These are phyloP conservation scores for Metarhizium brunneum DNA, from an alignment of 2,329 filamentous ascomycete species.

Conservation along the genomic window DNA sequence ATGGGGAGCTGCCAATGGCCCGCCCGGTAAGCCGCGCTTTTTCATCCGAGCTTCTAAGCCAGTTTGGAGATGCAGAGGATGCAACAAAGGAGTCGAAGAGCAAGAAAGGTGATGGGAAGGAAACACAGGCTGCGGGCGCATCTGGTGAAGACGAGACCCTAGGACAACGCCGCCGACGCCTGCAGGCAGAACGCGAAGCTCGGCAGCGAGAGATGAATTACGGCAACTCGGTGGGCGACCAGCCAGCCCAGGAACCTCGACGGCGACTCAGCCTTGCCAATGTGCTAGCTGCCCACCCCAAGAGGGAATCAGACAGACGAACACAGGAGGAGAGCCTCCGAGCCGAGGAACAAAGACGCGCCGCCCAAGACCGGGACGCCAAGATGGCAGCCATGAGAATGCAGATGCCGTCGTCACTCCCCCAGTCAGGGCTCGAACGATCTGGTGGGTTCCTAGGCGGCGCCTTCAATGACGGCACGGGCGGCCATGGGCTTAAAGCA, in stretches of 20 bases:
- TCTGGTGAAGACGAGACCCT: conserved; percentile 61
- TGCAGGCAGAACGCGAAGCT: conserved; percentile 62
- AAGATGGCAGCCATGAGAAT: conserved; percentile 38
- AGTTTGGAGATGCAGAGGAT: conserved; percentile 46
- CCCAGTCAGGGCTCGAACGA: conserved; percentile 18
- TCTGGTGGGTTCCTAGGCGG: conserved; percentile 41
- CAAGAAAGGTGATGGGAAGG: conserved; percentile 15
- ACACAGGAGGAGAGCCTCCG: conserved; percentile 31
- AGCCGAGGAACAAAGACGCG: conserved; percentile 31
- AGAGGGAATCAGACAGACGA: conserved; percentile 29
- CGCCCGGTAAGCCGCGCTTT: conserved; percentile 58
- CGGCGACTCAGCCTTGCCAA: conserved; percentile 48
- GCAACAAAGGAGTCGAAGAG: conserved; percentile 18
- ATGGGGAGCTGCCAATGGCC: conserved; percentile 40
- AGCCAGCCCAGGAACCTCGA: conserved; percentile 9
- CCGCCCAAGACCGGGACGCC: conserved; percentile 32
- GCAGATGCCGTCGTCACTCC: conserved; percentile 38
- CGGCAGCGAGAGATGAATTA: conserved; percentile 45
- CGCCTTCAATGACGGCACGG: conserved; percentile 44
- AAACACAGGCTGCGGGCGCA: conserved; percentile 19
- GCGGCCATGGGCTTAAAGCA: conserved; percentile 23
- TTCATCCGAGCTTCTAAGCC: conserved; percentile 57
- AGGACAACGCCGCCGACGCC: conserved; percentile 63
- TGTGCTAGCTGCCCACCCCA: conserved; percentile 38
- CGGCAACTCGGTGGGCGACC: conserved; percentile 15